Base-by-base conservation (phyloP, 495 filamentous ascomycete species). In the Xylaria sp. region DNA sequence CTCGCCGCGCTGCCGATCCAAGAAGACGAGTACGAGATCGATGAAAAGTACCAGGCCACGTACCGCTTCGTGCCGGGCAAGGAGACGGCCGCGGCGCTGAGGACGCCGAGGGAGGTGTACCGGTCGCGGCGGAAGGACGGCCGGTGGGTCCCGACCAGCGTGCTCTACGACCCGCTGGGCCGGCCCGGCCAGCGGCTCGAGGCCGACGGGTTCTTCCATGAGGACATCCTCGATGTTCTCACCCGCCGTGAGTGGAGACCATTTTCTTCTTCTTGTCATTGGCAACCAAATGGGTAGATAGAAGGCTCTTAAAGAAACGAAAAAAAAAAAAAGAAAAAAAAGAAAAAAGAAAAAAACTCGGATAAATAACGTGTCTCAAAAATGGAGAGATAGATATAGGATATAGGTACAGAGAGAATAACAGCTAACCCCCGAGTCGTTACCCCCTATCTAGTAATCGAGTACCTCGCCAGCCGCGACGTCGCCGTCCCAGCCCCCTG, bases 171-270 rank as follows among this genome's bases (percentile, higher is more conserved):
- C 12, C 66, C 66, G 19, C 24, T 68, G 9, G 44, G n/a, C 7
- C 57, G 41, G 31, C 17, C 19, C 7, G 59, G 59, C 2, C 21
- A 15, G 46, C n/a, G n/a, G 1, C 7, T 9, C 11, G 26, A 14
- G 2, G 29, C 21, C 33, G 1, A 26, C 5, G n/a, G n/a, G n/a
- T 55, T 55, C 59, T 26, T 0, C 41, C 68, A 70, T 3, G 3
- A 46, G 19, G 48, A 70, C 35, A 57, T 12, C 59, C 59, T 70
- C n/a, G 48, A 70, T 50, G 29, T 15, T 1, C 46, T 64, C n/a
- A 0, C 0, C 0, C 26, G 33, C 5, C n/a, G n/a, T n/a, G n/a
- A n/a, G n/a, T n/a, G n/a, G n/a, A n/a, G n/a, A n/a, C n/a, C n/a
- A n/a, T n/a, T n/a, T n/a, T n/a, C n/a, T n/a, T n/a, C n/a, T n/a